These are phyloP conservation scores for Fragilariopsis cylindrus DNA, from an alignment of 108 stramenopile genomes.

Conservation along the genomic window DNA sequence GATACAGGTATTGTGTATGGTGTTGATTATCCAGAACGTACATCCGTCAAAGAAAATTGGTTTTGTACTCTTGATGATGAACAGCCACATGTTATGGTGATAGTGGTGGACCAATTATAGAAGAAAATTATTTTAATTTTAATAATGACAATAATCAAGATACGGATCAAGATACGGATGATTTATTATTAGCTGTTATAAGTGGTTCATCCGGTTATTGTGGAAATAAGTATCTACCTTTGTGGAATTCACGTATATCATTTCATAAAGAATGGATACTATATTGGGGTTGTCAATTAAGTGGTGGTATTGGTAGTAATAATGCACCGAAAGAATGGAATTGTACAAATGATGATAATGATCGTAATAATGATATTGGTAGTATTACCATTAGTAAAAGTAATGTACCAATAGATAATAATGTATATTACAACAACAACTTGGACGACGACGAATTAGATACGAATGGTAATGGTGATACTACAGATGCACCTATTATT, in stretches of 20 bases:
- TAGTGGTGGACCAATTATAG: slow-evolving; percentile 27
- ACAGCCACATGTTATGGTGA: slow-evolving; percentile 21
- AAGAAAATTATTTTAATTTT: background rate
- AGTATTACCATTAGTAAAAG: background rate
- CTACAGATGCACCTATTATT: background rate
- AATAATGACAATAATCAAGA: background rate
- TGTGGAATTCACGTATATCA: slow-evolving; percentile 10
- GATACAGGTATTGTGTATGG: slow-evolving; percentile 11
- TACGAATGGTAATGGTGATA: background rate
- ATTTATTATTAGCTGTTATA: slow-evolving; percentile 31
- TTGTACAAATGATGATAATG: background rate
- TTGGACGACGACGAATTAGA: background rate
- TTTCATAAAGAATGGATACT: slow-evolving; percentile 26
- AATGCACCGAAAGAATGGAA: slow-evolving; percentile 23
- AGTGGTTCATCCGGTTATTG: background rate
- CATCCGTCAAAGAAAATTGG: slow-evolving; percentile 18
- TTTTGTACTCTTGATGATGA: slow-evolving; percentile 21
- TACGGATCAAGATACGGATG: background rate
- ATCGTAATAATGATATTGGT: too few relatives aligned
- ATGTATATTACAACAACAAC: background rate
- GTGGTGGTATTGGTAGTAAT: background rate
- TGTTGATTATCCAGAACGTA: background rate
- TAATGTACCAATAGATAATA: slow-evolving; percentile 2
- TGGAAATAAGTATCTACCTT: slow-evolving; percentile 14
- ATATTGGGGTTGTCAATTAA: slow-evolving; percentile 14